Evolutionary conservation across 352 stramenopile species (phyloP).

Genomic region (Globisporangium iwayamae): DNA sequence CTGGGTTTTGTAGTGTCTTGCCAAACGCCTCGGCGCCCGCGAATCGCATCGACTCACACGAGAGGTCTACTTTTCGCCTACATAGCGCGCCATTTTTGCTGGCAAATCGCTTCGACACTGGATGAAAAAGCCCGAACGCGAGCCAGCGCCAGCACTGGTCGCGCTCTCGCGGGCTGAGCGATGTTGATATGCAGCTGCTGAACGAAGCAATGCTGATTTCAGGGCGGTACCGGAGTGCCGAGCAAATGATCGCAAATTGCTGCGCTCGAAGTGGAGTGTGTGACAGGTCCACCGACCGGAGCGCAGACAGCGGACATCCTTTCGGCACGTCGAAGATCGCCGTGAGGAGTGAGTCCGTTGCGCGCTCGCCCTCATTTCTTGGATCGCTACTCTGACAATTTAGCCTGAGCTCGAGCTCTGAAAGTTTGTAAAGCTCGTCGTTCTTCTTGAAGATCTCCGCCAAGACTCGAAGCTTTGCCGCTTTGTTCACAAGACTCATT

Average conservation of each 20-base stretch:
- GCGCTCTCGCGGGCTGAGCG: too few relatives aligned
- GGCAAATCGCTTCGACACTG: background rate
- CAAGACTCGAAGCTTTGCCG: background rate
- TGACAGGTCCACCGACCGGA: background rate
- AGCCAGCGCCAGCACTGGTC: conserved; percentile 8
- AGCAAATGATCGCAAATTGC: background rate
- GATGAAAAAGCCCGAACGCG: conserved; percentile 1
- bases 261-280: background rate
- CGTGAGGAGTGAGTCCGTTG: too few relatives aligned
- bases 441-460: background rate
- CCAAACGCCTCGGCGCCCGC: background rate
- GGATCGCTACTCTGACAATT: background rate
- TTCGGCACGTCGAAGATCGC: background rate
- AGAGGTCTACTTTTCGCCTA: background rate
- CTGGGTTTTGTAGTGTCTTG: background rate
- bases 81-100: background rate
- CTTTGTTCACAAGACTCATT: background rate
- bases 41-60: background rate
- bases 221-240: background rate
- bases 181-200: background rate
- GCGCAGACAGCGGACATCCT: background rate
- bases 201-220: background rate
- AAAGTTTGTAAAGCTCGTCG: background rate
- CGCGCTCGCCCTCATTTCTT: too few relatives aligned
- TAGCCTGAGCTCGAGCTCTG: background rate